Conservation (phyloP, 805 yeast species). For the Metschnikowia kofuensis region DNA sequence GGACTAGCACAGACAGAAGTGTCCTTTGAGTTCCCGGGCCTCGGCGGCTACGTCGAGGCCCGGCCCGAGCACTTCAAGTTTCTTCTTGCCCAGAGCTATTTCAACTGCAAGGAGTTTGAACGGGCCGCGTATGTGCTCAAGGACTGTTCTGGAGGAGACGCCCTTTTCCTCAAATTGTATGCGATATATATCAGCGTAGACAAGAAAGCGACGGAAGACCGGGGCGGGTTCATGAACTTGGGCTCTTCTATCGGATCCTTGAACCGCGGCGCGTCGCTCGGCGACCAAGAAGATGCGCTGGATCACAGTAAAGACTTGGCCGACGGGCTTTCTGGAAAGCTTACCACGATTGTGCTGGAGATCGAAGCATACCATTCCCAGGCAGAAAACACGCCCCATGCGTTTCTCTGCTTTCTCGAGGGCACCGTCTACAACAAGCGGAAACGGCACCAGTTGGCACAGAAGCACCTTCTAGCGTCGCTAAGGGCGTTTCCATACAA, state of each 20-base stretch:
- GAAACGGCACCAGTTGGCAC: slow-evolving; percentile 60
- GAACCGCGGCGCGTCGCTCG: not conserved
- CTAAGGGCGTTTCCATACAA: slow-evolving; percentile 72
- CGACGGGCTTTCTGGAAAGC: slow-evolving; percentile 27
- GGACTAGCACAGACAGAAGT: slow-evolving; percentile 42
- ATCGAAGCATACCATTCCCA: slow-evolving; percentile 30
- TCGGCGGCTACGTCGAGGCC: slow-evolving; percentile 26
- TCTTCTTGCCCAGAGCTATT: slow-evolving; percentile 65
- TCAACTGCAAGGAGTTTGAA: slow-evolving; percentile 82
- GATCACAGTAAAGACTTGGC: slow-evolving; percentile 12
- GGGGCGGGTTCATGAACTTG: slow-evolving; percentile 60
- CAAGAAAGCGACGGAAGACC: slow-evolving; percentile 64
- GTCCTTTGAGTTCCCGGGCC: slow-evolving; percentile 15
- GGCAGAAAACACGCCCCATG: slow-evolving; percentile 32
- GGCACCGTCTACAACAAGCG: slow-evolving; percentile 68
- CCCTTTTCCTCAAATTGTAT: slow-evolving; percentile 64
- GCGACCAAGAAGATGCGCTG: slow-evolving; percentile 1
- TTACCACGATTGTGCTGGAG: slow-evolving; percentile 38
- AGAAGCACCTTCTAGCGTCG: slow-evolving; percentile 57
- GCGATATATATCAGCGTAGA: slow-evolving; percentile 75
- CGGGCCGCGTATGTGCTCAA: slow-evolving; percentile 63
- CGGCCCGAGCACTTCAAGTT: slow-evolving; percentile 42
- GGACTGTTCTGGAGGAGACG: slow-evolving; percentile 48
- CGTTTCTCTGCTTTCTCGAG: slow-evolving; percentile 67
- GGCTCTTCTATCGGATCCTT: slow-evolving; percentile 11